phyloP scores from a whole-genome alignment of 2,329 filamentous ascomycete species.

The Epichloe festucae region DNA sequence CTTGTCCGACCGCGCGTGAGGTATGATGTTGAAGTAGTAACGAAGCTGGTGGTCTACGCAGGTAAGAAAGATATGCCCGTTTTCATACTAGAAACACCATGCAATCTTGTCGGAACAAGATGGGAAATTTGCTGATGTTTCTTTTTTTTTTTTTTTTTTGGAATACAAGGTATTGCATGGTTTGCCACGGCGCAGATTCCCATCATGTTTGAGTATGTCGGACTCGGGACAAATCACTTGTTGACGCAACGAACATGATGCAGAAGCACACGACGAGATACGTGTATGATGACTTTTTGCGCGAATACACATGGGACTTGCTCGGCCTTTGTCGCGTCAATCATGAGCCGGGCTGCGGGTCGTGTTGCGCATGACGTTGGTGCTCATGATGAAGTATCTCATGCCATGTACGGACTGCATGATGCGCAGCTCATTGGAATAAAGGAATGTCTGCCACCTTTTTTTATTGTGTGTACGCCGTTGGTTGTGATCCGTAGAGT shows the following conservation, averaged over 20 bases:
- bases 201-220: constrained; percentile 53
- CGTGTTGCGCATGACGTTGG: background rate
- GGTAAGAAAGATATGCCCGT: constrained; percentile 35
- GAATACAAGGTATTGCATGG: constrained; percentile 59
- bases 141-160: too few relatives aligned
- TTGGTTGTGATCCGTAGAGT: too few relatives aligned
- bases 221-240: constrained; percentile 32
- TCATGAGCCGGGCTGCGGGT: background rate
- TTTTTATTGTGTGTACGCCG: too few relatives aligned
- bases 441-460: too few relatives aligned
- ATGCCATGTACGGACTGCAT: background rate
- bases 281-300: background rate
- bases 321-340: too few relatives aligned
- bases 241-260: constrained; percentile 8
- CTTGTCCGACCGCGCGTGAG: constrained; percentile 78
- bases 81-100: too few relatives aligned
- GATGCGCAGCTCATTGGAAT: background rate
- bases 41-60: constrained; percentile 87
- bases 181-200: constrained; percentile 66
- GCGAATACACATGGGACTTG: background rate
- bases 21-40: constrained; percentile 98
- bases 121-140: background rate
- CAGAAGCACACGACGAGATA: background rate
- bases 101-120: too few relatives aligned
- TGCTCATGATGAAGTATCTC: background rate